Evolutionary conservation across 1,139 yeast species (phyloP).

Genomic region (Meyerozyma sp.): DNA sequence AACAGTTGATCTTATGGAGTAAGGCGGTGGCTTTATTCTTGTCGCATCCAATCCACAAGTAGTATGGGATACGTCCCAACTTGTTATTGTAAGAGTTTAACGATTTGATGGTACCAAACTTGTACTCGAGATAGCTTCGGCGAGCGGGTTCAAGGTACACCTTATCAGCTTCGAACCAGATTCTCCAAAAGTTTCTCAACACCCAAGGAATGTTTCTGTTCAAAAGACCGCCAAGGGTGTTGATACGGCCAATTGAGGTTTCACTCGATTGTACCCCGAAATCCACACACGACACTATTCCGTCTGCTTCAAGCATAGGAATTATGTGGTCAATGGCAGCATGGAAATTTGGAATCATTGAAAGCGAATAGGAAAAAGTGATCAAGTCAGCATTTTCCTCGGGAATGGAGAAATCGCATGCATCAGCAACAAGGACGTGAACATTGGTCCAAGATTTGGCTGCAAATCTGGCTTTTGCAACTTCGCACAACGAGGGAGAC

Average conservation of each 20-base stretch:
- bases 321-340: conserved; percentile 72
- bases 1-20: conserved; percentile 59
- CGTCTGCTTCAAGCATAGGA: conserved; percentile 44
- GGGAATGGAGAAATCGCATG: conserved; percentile 59
- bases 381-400: conserved; percentile 49
- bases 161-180: conserved; percentile 83
- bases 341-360: conserved; percentile 82
- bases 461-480: conserved; percentile 58
- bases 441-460: conserved; percentile 51
- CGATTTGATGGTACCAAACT: conserved; percentile 74
- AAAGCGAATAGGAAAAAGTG: conserved; percentile 73
- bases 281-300: conserved; percentile 68
- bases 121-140: conserved; percentile 77
- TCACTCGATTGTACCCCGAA: conserved; percentile 72
- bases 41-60: conserved; percentile 79
- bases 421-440: conserved; percentile 68
- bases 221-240: conserved; percentile 68
- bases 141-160: conserved; percentile 76
- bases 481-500: conserved; percentile 69
- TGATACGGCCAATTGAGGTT: conserved; percentile 62
- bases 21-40: conserved; percentile 57
- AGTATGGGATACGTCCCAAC: conserved; percentile 73
- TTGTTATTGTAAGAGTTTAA: conserved; percentile 58
- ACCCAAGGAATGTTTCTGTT: conserved; percentile 74
- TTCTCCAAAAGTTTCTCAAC: conserved; percentile 74